phyloP scores from a whole-genome alignment of 192 early-diverging fungal species.

The Backusella sp. region DNA sequence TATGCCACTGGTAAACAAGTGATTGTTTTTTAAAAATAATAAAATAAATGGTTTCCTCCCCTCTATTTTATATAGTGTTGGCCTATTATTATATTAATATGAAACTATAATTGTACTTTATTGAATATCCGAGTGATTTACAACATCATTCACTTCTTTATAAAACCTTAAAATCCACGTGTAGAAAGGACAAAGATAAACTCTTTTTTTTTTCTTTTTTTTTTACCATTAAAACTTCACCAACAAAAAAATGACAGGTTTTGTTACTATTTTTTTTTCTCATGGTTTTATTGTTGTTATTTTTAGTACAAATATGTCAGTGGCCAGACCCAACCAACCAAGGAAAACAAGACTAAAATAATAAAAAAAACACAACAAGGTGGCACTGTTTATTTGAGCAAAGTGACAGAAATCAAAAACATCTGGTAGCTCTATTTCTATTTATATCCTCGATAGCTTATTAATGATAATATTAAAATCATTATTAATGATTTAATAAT shows the following conservation, averaged over 20 bases:
- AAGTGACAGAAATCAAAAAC: background rate
- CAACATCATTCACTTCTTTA: background rate
- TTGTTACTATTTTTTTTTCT: background rate
- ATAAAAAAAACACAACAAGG: background rate
- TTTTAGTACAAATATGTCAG: background rate
- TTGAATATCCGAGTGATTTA: background rate
- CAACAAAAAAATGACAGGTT: background rate
- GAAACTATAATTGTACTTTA: background rate
- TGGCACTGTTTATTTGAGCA: background rate
- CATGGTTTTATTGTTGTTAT: background rate
- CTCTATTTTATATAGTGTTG: too few relatives aligned
- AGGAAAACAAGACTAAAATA: background rate
- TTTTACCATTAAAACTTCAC: background rate
- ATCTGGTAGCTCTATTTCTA: background rate
- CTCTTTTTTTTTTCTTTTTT: background rate
- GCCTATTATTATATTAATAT: background rate
- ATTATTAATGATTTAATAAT: background rate
- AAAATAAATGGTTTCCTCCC: background rate
- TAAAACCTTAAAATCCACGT: background rate
- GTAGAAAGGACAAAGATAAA: background rate
- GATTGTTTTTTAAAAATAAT: conserved; percentile 34
- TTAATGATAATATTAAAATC: background rate
- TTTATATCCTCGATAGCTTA: background rate
- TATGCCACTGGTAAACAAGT: conserved; percentile 46
- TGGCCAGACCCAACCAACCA: background rate